phyloP scores from a whole-genome alignment of 1,139 yeast genomes.

The Wickerhamomyces sp. region DNA sequence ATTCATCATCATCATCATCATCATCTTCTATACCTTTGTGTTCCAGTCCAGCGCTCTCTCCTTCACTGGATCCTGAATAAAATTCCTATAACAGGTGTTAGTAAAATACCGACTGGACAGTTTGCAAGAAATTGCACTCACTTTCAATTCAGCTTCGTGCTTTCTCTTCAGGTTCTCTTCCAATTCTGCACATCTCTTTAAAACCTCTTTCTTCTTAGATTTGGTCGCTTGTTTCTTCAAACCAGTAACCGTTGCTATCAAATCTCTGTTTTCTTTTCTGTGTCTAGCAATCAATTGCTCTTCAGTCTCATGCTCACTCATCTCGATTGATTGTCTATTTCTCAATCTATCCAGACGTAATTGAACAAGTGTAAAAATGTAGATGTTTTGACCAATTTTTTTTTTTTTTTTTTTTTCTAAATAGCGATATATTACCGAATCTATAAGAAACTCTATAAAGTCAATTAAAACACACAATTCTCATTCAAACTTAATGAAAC shows the following conservation, averaged over 20 bases:
- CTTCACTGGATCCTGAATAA: slow-evolving; percentile 4
- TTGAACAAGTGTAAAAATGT: no score
- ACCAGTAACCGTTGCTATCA: slow-evolving; percentile 62
- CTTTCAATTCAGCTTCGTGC: slow-evolving; percentile 48
- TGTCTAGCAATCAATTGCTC: slow-evolving; percentile 63
- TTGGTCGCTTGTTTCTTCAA: slow-evolving; percentile 82
- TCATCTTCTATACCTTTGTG: slow-evolving; percentile 15
- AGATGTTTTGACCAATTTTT: no score
- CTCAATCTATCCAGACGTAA: not conserved
- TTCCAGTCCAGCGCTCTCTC: slow-evolving; percentile 4
- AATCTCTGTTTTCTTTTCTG: slow-evolving; percentile 61
- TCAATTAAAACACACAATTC: not conserved
- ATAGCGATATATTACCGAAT: no score
- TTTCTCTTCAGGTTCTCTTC: slow-evolving; percentile 48
- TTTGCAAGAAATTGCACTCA: not conserved
- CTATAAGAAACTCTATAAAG: no score
- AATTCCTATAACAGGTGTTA: not conserved
- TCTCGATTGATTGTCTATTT: not conserved
- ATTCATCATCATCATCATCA: slow-evolving; percentile 37
- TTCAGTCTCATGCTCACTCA: slow-evolving; percentile 27
- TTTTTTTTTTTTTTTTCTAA: no score
- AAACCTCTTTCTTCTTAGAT: slow-evolving; percentile 60
- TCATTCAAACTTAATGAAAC: slow-evolving; percentile 4
- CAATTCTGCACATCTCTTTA: slow-evolving; percentile 51
- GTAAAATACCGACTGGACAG: not conserved